Percentiles rank a stretch among this genome's conserved stretches.
These are phyloP conservation scores for Marasmius tenuissimus DNA, from an alignment of 1,284 basidiomycete genomes.

Conservation along the genomic window DNA sequence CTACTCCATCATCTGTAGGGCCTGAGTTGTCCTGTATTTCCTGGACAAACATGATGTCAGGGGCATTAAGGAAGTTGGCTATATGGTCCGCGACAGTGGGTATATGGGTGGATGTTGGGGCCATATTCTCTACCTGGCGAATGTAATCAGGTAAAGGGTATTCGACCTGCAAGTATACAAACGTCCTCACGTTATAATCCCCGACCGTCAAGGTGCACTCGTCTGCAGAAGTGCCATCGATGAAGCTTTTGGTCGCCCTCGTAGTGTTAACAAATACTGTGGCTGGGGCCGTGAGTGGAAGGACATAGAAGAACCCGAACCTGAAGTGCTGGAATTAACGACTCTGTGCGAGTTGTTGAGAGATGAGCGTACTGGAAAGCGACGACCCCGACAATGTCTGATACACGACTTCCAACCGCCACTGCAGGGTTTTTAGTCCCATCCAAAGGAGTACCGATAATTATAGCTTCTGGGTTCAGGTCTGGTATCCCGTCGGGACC, in stretches of 20 bases:
- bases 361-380: constrained; percentile 44
- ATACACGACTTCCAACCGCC: constrained; percentile 46
- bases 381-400: constrained; percentile 58
- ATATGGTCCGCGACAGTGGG: constrained; percentile 56
- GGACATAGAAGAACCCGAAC: constrained; percentile 55
- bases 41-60: constrained; percentile 65
- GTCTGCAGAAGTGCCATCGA: constrained; percentile 28
- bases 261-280: constrained; percentile 39
- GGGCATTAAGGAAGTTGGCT: constrained; percentile 47
- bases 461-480: constrained; percentile 57
- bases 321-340: constrained; percentile 19
- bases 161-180: no score
- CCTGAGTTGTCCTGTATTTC: constrained; percentile 70
- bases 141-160: not conserved
- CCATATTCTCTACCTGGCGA: constrained; percentile 61
- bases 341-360: not conserved
- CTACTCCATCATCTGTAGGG: constrained; percentile 52
- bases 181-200: constrained; percentile 53
- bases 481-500: constrained; percentile 50
- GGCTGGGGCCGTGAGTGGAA: constrained; percentile 55
- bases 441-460: constrained; percentile 57
- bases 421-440: constrained; percentile 51
- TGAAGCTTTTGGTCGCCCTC: constrained; percentile 39
- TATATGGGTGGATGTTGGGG: constrained; percentile 50
- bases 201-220: constrained; percentile 55